Base-by-base conservation (phyloP, 352 stramenopile species). In the Phytophthora sojae region DNA sequence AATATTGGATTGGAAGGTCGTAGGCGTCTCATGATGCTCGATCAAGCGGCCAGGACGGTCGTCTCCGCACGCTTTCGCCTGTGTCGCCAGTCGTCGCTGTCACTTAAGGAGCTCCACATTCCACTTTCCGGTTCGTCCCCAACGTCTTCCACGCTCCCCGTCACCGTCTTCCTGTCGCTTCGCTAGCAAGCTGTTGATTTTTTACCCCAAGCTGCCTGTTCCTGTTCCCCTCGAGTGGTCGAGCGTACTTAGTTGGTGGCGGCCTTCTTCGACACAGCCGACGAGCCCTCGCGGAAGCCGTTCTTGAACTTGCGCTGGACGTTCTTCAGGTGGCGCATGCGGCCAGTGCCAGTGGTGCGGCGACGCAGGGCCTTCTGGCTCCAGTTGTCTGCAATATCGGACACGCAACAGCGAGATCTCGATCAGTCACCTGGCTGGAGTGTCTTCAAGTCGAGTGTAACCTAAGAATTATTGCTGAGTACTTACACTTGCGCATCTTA, bases 251-350 rank as follows among this genome's bases (percentile, higher is more conserved):
- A 96, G 87, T 96, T 96, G 80, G 87, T 95, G 73, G 89, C 89
- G 55, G 88, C 88, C 84, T 96, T 96, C 88, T 96, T 96, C 63
- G 89, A 96, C 69, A 94, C 83, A 65, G 89, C 88, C 54, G 69
- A 79, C 74, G 85, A 83, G 69, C 86, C 97, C 88, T 99, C 97
- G 89, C 97, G 92, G 96, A 99, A 99, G 78, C 97, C 97, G 91
- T 99, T 99, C 97, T 99, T 99, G 94, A 99, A 99, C 76, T 92
- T 91, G 81, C 98, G 94, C 70, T 97, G 95, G 79, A 99, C 90
- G 62, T 83, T 98, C 96, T 99, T 99, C 85, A 99, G 92, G 95
- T 99, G 85, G 95, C 83, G 86, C 97, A 99, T 99, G 78, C 98
- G 95, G 75, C 98, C 98, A 61, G 97, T 99, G 71, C 98, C 98